phyloP scores from a whole-genome alignment of 2,329 filamentous ascomycete species.

The Domatiomyces catenatus region DNA sequence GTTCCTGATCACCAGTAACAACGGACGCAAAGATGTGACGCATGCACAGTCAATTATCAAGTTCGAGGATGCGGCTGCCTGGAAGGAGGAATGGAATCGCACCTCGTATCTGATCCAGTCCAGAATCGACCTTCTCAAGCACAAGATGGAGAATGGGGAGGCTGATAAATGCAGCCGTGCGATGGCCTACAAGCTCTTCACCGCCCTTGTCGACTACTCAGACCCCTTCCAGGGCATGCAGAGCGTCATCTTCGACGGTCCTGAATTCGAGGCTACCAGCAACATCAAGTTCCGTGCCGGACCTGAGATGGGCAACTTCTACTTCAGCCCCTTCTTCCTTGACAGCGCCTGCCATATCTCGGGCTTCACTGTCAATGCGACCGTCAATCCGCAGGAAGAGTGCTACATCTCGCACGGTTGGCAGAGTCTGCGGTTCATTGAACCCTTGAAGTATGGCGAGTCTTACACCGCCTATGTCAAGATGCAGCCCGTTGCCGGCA shows the following conservation, averaged over 20 bases:
- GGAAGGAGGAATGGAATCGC: conserved; percentile 20
- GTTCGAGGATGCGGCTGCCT: conserved; percentile 18
- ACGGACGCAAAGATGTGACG: conserved; percentile 17
- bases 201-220: conserved; percentile 22
- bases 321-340: conserved; percentile 26
- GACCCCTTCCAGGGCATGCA: conserved; percentile 24
- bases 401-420: conserved; percentile 50
- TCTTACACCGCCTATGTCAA: conserved; percentile 47
- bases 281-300: conserved; percentile 20
- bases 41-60: conserved; percentile 20
- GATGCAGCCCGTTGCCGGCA: conserved; percentile 37
- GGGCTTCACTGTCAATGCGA: conserved; percentile 24
- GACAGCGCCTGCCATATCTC: conserved; percentile 25
- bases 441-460: conserved; percentile 35
- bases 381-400: conserved; percentile 42
- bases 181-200: conserved; percentile 26
- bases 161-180: conserved; percentile 20
- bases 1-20: conserved; percentile 14
- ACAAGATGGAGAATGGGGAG: conserved; percentile 18
- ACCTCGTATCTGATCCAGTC: conserved; percentile 20
- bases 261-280: conserved; percentile 24
- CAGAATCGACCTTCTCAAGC: conserved; percentile 21
- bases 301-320: conserved; percentile 19
- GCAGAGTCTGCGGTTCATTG: conserved; percentile 43
- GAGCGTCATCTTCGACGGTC: conserved; percentile 23